Base-by-base conservation (phyloP, 163 green algal species). In the Volvox carteri region DNA sequence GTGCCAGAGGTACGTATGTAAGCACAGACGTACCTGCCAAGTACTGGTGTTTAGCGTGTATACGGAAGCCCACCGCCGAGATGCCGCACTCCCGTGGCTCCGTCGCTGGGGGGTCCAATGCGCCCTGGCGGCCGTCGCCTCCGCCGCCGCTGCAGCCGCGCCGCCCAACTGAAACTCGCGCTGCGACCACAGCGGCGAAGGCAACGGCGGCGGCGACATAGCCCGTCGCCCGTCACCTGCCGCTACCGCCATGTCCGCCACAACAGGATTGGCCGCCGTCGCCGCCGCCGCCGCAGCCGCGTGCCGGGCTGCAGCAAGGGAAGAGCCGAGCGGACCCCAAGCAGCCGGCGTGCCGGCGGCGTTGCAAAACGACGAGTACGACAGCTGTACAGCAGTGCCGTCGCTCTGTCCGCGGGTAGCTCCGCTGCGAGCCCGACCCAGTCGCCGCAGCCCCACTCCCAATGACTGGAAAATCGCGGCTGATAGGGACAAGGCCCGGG, bases 21-120 rank as follows among this genome's bases (percentile, higher is more conserved):
- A 18, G 14, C 72, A 9, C 41, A 42, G n/a, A 42, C 44, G 25
- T 18, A 80, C 73, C 73, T 80, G 73, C 73, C 73, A 80, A 1
- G 73, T 80, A 46, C 44, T 67, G 25, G 73, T 80, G 73, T 44
- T 80, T 25, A 80, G 14, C 5, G 73, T 65, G 44, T 80, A 16
- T 3, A 80, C 25, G 7, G 73, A 80, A n/a, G 44, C n/a, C 73
- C 73, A 80, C 73, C 44, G 42, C 42, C n/a, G n/a, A 42, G 30
- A 39, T 3, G 70, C 21, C 4, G 70, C 39, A 39, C 4, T 41
- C 12, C 30, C 18, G 65, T 75, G 65, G 12, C 30, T 48, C 7
- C 65, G 65, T 11, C 65, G 16, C n/a, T 33, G 65, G 33, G n/a
- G 65, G 1, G 30, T 30, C 30, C 30, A 75, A 7, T 11, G 37